phyloP scores from a whole-genome alignment of 2,329 filamentous ascomycete species.

The Colletotrichum lini region DNA sequence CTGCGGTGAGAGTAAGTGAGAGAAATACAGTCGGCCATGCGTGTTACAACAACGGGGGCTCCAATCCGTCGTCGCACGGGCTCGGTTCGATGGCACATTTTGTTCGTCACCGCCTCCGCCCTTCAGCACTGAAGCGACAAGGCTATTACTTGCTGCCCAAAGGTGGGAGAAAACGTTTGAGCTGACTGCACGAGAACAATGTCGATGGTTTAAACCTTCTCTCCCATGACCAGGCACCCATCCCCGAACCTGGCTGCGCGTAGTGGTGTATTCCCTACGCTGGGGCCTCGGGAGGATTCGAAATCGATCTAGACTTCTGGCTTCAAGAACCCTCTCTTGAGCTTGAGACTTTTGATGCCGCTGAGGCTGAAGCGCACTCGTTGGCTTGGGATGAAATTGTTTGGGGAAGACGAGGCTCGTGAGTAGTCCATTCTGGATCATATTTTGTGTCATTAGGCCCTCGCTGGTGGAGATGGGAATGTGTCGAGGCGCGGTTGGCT shows the following conservation, averaged over 20 bases:
- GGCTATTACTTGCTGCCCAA: slow-evolving; percentile 25
- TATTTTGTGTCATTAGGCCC: background rate
- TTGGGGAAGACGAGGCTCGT: slow-evolving; percentile 30
- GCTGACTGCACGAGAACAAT: slow-evolving; percentile 2
- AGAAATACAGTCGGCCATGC: background rate
- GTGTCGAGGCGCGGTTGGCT: slow-evolving; percentile 12
- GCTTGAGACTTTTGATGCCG: slow-evolving; percentile 6
- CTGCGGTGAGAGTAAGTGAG: slow-evolving; percentile 19
- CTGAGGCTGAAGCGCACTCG: slow-evolving; percentile 25
- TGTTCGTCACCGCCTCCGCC: slow-evolving; percentile 30
- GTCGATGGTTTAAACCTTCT: slow-evolving; percentile 6
- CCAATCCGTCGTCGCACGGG: slow-evolving; percentile 23
- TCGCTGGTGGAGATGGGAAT: slow-evolving; percentile 5
- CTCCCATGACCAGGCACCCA: background rate
- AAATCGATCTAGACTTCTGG: slow-evolving; percentile 21
- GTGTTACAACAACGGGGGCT: slow-evolving; percentile 7
- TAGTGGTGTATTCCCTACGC: background rate
- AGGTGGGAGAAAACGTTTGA: slow-evolving; percentile 11
- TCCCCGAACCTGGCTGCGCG: background rate
- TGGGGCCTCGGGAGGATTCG: background rate
- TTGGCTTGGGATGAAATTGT: slow-evolving; percentile 26
- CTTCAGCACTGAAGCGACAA: slow-evolving; percentile 5
- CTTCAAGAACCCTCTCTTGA: slow-evolving; percentile 18
- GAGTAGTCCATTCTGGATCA: slow-evolving; percentile 33
- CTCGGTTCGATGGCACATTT: slow-evolving; percentile 7